phyloP scores from a whole-genome alignment of 352 stramenopile species.

The Globisporangium echinulatum region DNA sequence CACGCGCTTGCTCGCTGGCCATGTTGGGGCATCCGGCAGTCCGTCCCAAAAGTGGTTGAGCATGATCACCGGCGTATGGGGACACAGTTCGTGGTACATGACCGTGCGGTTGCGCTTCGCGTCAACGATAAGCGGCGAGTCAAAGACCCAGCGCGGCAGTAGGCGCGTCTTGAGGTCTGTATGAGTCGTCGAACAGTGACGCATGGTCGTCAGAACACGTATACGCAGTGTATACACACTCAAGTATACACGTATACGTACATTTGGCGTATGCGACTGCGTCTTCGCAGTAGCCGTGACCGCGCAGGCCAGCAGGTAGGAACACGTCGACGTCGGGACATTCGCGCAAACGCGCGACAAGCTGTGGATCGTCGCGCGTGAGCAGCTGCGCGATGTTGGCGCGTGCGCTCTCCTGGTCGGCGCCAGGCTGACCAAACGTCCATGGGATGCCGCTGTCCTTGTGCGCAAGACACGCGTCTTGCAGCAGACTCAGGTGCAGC shows the following conservation, averaged over 20 bases:
- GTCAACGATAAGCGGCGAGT: conserved; percentile 16
- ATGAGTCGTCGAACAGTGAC: neutral
- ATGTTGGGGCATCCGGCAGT: conserved; percentile 22
- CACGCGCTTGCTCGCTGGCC: conserved; percentile 29
- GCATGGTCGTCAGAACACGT: neutral
- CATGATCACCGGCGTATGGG: conserved; percentile 16
- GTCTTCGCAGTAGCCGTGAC: conserved; percentile 46
- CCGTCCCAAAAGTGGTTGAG: conserved; percentile 27
- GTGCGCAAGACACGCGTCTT: conserved; percentile 15
- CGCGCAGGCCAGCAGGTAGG: conserved; percentile 8
- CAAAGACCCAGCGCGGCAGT: conserved; percentile 29
- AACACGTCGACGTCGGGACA: conserved; percentile 33
- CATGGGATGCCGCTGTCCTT: conserved; percentile 23
- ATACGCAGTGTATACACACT: neutral
- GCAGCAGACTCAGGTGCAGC: conserved; percentile 22
- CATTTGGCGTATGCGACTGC: conserved; percentile 33
- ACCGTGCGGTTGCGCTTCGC: conserved; percentile 10
- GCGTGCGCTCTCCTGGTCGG: conserved; percentile 1
- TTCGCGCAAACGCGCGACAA: conserved; percentile 23
- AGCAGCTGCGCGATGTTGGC: conserved; percentile 6
- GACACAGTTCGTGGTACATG: conserved; percentile 30
- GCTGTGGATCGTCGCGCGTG: conserved; percentile 6
- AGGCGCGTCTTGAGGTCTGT: conserved; percentile 16
- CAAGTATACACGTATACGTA: conserved; percentile 5
- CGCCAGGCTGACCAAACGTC: conserved; percentile 8